Conservation (phyloP, 2,329 filamentous ascomycete species). For the Hymenoscyphus scutula region DNA sequence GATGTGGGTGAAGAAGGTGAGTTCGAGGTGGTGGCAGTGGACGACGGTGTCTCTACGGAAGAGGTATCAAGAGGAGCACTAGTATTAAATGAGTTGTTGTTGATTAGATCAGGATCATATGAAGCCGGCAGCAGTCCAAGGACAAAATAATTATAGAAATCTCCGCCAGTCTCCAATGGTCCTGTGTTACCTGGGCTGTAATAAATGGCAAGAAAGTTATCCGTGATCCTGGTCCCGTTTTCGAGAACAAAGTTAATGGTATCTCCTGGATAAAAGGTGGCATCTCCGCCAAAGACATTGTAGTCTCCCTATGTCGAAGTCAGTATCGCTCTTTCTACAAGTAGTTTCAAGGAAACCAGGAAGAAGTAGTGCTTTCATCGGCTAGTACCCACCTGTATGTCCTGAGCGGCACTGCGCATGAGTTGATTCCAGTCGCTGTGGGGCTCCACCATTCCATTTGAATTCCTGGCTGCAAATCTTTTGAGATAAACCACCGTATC, state of each 20-base stretch:
- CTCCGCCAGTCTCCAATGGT: conserved; percentile 28
- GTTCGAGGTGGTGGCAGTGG: neutral
- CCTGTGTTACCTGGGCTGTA: conserved; percentile 29
- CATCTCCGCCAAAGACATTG: conserved; percentile 24
- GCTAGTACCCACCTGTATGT: conserved; percentile 12
- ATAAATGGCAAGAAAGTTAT: conserved; percentile 36
- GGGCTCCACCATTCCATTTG: conserved; percentile 35
- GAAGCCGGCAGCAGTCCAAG: conserved; percentile 26
- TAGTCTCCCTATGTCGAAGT: too few relatives aligned
- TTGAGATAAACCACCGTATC: conserved; percentile 48
- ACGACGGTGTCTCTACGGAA: neutral
- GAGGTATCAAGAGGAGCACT: neutral
- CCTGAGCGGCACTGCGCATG: conserved; percentile 25
- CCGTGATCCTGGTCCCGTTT: conserved; percentile 38
- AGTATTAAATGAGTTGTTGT: neutral
- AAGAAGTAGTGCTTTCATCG: too few relatives aligned
- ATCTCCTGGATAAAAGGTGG: conserved; percentile 40
- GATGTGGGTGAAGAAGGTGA: neutral
- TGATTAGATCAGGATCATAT: neutral
- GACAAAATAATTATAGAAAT: conserved; percentile 33
- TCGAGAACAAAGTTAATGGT: conserved; percentile 38
- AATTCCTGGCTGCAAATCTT: conserved; percentile 39
- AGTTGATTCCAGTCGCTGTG: conserved; percentile 41
- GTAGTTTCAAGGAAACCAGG: too few relatives aligned
- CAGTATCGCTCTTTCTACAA: too few relatives aligned